Evolutionary conservation across 441 rosid species (phyloP), one percentile per base, ranked within the genome.

Genomic region (Manihot esculenta): DNA sequence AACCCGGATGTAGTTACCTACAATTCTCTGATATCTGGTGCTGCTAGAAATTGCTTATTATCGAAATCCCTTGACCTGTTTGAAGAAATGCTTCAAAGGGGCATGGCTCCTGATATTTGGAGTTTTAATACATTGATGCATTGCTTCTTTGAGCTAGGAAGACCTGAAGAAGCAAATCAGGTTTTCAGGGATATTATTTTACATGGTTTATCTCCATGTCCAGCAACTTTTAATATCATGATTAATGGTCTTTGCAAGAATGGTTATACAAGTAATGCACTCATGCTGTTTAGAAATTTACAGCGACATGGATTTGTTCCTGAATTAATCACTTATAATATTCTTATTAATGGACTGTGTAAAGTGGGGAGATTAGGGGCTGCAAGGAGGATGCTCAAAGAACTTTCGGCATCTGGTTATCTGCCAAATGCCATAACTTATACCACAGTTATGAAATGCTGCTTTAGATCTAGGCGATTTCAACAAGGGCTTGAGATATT

Each of bases 41-140:
- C 94, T 0, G 69, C 80, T 3, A 79, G 85, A 71, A 63, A 74
- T 20, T 59, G 81, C 33, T 73, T 79, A 70, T 65, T 91, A 26
- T 58, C 74, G 41, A 72, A 72, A 53, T 78, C 85, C 48, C 51
- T 81, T 71, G 72, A 85, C 60, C 81, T 93, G 84, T 88, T 91
- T 71, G 93, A 88, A 6, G 98, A 93, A 88, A 93, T 91, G 97
- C 84, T 83, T 48, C 73, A 76, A 0, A 63, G 57, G 66, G 87
- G 87, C 7, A 72, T 93, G 55, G 50, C 62, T 69, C 93, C 96
- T 12, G 89, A 93, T 78, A 14, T 85, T 49, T 89, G 96, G 92
- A 91, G 88, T 78, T 93, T 87, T 64, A 93, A 93, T 70, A 85
- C 87, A 67, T 69, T 93, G 77, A 91, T 89, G 94, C 89, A 87